phyloP scores from a whole-genome alignment of 2,329 filamentous ascomycete genomes.

The Fusarium subglutinans region DNA sequence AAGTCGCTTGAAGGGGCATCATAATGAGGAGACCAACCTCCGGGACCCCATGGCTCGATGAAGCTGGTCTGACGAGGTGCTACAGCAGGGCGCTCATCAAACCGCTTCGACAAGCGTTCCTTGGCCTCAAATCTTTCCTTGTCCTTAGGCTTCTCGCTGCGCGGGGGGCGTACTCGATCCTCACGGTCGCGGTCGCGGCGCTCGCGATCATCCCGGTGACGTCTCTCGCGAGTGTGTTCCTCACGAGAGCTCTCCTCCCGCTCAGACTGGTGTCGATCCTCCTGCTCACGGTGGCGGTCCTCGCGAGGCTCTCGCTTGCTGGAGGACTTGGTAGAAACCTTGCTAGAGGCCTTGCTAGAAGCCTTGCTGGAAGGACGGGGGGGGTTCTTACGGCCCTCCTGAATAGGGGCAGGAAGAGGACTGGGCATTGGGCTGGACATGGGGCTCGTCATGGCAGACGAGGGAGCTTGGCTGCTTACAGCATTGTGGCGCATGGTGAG shows the following conservation, averaged over 20 bases:
- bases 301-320: conserved; percentile 41
- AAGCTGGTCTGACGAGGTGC: conserved; percentile 46
- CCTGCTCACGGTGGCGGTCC: conserved; percentile 37
- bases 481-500: conserved; percentile 44
- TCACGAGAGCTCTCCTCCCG: conserved; percentile 36
- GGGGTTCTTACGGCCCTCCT: conserved; percentile 43
- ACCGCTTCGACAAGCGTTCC: conserved; percentile 50
- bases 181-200: conserved; percentile 40
- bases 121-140: conserved; percentile 45
- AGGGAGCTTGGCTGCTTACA: conserved; percentile 35
- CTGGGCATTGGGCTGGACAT: conserved; percentile 37
- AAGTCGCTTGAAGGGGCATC: conserved; percentile 38
- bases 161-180: conserved; percentile 32
- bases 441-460: conserved; percentile 39
- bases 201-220: conserved; percentile 38
- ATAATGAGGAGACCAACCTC: conserved; percentile 44
- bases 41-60: conserved; percentile 48
- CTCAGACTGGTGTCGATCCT: conserved; percentile 34
- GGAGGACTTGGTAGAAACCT: conserved; percentile 36
- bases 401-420: conserved; percentile 37
- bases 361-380: conserved; percentile 44
- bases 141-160: conserved; percentile 41
- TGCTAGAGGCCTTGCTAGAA: conserved; percentile 45
- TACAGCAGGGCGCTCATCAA: conserved; percentile 47
- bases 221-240: conserved; percentile 29